A percentile compares a stretch with the other conserved stretches of the same genome.
Conservation (phyloP, 805 yeast genomes). For the Saccharomycopsis oosterbeekiorum region DNA sequence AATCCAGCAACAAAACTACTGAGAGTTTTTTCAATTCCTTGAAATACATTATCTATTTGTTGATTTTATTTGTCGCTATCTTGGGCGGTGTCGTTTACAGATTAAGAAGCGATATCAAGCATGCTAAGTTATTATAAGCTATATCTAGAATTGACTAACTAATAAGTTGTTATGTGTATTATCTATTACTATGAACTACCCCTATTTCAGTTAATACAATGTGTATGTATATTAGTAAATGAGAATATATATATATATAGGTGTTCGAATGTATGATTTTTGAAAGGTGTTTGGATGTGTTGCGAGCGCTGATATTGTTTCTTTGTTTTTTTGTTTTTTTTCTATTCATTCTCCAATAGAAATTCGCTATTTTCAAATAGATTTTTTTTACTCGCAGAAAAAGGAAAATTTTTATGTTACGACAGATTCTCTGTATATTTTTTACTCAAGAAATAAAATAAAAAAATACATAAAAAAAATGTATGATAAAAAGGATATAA, state of each 20-base stretch:
- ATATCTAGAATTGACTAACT: too few relatives aligned
- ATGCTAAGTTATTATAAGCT: constrained; percentile 43
- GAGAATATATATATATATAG: too few relatives aligned
- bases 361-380: background rate
- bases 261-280: too few relatives aligned
- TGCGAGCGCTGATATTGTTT: background rate
- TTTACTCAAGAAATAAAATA: too few relatives aligned
- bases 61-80: constrained; percentile 23
- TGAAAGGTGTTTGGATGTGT: background rate
- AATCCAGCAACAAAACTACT: constrained; percentile 19
- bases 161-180: too few relatives aligned
- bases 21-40: constrained; percentile 22
- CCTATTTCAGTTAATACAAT: too few relatives aligned
- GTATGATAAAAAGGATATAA: too few relatives aligned
- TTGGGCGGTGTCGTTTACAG: constrained; percentile 40
- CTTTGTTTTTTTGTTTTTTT: background rate
- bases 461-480: too few relatives aligned
- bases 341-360: background rate
- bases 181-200: too few relatives aligned
- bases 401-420: background rate
- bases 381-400: background rate
- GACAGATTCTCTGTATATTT: background rate
- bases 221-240: too few relatives aligned
- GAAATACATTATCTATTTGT: constrained; percentile 23
- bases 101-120: constrained; percentile 53